Evolutionary conservation across 441 rosid genomes (phyloP).

Genomic region (California macrophylla): DNA sequence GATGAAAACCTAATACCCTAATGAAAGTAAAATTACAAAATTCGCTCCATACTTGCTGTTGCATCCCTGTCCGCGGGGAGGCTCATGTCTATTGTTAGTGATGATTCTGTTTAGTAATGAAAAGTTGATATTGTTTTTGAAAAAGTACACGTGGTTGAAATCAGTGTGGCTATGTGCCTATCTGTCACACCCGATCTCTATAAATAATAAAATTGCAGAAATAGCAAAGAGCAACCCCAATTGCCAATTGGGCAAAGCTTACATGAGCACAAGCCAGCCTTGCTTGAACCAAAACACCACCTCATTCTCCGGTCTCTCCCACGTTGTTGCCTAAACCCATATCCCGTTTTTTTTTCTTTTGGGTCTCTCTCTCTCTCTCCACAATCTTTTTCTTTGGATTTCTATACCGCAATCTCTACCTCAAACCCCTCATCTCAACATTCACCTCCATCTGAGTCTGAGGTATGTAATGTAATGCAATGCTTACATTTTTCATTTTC

Average conservation of each 20-base stretch:
- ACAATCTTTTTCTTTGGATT: conserved; percentile 3
- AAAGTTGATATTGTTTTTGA: too few species aligned
- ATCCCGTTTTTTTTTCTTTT: conserved; percentile 7
- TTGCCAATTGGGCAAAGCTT: not conserved
- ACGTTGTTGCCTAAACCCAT: conserved; percentile 27
- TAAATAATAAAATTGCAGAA: not conserved
- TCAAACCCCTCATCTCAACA: not conserved
- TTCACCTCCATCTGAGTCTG: not conserved
- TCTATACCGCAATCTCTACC: conserved; percentile 5
- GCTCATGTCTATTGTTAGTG: too few species aligned
- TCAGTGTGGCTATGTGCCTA: too few species aligned
- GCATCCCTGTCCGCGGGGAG: too few species aligned
- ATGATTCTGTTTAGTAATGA: too few species aligned
- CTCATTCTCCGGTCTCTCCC: conserved; percentile 39
- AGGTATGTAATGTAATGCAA: not conserved
- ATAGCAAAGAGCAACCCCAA: not conserved
- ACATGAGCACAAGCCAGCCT: not conserved
- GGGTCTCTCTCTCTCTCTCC: conserved; percentile 6
- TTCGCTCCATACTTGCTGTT: too few species aligned
- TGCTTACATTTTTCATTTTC: not conserved
- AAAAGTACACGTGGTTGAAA: not conserved
- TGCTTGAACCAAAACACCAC: conserved; percentile 5
- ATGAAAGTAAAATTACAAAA: too few species aligned
- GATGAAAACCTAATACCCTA: too few species aligned
- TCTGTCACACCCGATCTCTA: not conserved